Conservation (phyloP, 257 asterid species). For the Linderniella brevidens region DNA sequence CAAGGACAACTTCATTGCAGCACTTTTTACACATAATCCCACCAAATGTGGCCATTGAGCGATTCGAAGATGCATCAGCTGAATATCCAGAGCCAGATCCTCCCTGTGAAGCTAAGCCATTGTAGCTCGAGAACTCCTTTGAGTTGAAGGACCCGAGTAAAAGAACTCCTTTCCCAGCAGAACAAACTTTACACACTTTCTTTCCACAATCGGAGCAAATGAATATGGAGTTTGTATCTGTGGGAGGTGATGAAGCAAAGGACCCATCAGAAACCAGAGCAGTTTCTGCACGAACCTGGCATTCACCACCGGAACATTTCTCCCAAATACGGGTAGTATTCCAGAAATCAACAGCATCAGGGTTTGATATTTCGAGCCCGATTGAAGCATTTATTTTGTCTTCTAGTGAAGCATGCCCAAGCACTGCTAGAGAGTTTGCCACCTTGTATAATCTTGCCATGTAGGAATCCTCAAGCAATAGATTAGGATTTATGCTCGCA, state of each 20-base stretch:
- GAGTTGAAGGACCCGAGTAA: constrained; percentile 38
- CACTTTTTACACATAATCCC: constrained; percentile 69
- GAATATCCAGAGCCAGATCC: constrained; percentile 49
- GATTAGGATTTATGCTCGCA: constrained; percentile 77
- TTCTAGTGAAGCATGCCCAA: constrained; percentile 74
- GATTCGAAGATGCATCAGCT: constrained; percentile 55
- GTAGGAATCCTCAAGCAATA: constrained; percentile 57
- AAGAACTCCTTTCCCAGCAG: constrained; percentile 85
- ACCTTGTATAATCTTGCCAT: constrained; percentile 54
- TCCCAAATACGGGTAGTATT: constrained; percentile 54
- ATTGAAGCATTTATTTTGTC: constrained; percentile 69
- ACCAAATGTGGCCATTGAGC: constrained; percentile 24
- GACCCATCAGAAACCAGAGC: constrained; percentile 26
- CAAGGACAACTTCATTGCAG: constrained; percentile 67
- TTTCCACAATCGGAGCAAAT: constrained; percentile 59
- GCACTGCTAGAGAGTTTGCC: constrained; percentile 54
- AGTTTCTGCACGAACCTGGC: constrained; percentile 65
- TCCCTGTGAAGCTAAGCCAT: constrained; percentile 42
- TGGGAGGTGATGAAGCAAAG: constrained; percentile 24
- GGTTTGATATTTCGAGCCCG: constrained; percentile 59
- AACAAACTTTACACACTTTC: constrained; percentile 73
- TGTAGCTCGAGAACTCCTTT: constrained; percentile 35
- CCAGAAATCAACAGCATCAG: constrained; percentile 68
- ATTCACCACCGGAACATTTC: constrained; percentile 54
- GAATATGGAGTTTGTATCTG: constrained; percentile 25